phyloP scores from a whole-genome alignment of 257 asterid species.

The Gentiana macrophylla region DNA sequence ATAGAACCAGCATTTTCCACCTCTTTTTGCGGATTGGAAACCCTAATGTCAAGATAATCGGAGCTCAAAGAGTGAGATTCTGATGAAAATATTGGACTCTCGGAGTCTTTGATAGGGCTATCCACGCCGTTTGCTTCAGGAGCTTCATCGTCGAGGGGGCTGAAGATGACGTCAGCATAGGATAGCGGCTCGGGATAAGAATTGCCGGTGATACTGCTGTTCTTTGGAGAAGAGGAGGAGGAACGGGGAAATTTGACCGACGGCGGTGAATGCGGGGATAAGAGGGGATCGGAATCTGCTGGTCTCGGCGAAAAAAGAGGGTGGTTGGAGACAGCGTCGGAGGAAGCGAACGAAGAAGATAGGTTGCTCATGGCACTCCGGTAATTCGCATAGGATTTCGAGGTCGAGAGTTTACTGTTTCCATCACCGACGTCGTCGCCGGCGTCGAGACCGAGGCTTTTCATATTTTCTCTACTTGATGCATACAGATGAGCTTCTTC shows the following conservation, averaged over 20 bases:
- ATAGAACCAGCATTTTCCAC: slow-evolving; percentile 57
- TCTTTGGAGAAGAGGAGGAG: background rate
- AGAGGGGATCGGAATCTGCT: slow-evolving; percentile 55
- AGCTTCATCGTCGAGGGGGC: slow-evolving; percentile 23
- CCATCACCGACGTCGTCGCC: slow-evolving; percentile 5
- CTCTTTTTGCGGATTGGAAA: slow-evolving; percentile 87
- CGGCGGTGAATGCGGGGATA: slow-evolving; percentile 27
- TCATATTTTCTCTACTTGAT: slow-evolving; percentile 26
- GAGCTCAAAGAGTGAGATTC: slow-evolving; percentile 33
- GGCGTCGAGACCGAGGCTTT: slow-evolving; percentile 46
- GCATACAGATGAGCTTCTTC: slow-evolving; percentile 18
- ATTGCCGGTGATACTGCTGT: background rate
- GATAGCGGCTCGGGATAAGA: slow-evolving; percentile 39
- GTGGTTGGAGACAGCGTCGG: slow-evolving; percentile 24
- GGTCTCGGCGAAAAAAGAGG: slow-evolving; percentile 36
- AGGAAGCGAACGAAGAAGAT: slow-evolving; percentile 20
- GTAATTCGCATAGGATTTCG: slow-evolving; percentile 50
- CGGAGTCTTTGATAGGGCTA: slow-evolving; percentile 13
- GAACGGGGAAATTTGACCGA: slow-evolving; percentile 5
- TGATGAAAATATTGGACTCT: slow-evolving; percentile 19
- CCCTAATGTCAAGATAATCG: slow-evolving; percentile 53
- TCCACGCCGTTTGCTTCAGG: slow-evolving; percentile 33
- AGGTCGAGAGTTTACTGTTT: slow-evolving; percentile 24
- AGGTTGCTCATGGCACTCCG: slow-evolving; percentile 66
- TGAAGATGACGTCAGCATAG: slow-evolving; percentile 32